A percentile compares a stretch with the other conserved stretches of the same genome.
These are phyloP conservation scores for Dendrothele bispora DNA, from an alignment of 768 basidiomycete species.

Conservation along the genomic window DNA sequence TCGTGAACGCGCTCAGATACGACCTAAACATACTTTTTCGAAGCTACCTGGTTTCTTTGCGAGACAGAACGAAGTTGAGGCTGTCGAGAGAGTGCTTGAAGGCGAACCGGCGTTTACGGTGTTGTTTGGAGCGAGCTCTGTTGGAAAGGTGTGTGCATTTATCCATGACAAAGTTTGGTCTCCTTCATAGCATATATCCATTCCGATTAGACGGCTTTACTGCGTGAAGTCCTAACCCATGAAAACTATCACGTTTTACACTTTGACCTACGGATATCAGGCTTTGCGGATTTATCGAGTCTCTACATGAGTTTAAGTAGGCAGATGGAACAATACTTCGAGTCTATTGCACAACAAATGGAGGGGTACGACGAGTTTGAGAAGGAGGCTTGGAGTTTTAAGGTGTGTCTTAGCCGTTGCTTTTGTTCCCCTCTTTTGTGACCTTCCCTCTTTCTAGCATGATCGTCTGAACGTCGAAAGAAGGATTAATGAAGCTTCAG, in stretches of 20 bases:
- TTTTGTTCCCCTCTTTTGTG: conserved; percentile 7
- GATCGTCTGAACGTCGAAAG: conserved; percentile 75
- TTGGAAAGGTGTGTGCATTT: conserved; percentile 61
- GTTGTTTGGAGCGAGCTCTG: conserved; percentile 77
- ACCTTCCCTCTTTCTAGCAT: conserved; percentile 44
- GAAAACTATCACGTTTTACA: conserved; percentile 77
- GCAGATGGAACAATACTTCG: conserved; percentile 83
- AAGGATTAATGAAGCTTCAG: conserved; percentile 47
- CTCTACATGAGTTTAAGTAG: conserved; percentile 75
- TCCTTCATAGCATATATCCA: not conserved
- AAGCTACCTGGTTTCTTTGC: conserved; percentile 74
- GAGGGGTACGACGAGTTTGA: conserved; percentile 73
- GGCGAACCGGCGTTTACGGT: conserved; percentile 78
- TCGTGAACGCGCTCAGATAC: conserved; percentile 62
- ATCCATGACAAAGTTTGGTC: not conserved
- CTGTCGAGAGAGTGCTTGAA: conserved; percentile 64
- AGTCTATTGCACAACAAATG: conserved; percentile 54
- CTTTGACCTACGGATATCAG: conserved; percentile 81
- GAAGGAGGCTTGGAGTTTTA: conserved; percentile 78
- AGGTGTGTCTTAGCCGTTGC: conserved; percentile 39
- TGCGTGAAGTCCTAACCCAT: conserved; percentile 72
- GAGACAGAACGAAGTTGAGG: conserved; percentile 63
- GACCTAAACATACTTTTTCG: conserved; percentile 76
- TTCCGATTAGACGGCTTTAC: conserved; percentile 61
- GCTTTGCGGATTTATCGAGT: conserved; percentile 79